Evolutionary conservation across 2,329 filamentous ascomycete genomes (phyloP).

Genomic region (Pseudogymnoascus sp.): DNA sequence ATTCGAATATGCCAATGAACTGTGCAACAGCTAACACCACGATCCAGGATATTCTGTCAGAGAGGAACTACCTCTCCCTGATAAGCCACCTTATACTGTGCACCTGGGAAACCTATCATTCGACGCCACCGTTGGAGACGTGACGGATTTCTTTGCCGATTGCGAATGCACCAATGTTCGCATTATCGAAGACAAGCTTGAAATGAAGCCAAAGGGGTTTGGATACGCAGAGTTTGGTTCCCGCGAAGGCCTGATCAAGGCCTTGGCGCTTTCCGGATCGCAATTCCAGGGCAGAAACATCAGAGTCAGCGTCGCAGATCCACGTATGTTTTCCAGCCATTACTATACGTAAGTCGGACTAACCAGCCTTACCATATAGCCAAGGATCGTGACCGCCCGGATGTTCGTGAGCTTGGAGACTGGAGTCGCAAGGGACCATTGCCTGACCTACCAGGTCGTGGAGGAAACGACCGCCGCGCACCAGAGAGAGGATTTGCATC

Average conservation of each 20-base stretch:
- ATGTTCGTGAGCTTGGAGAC: constrained; percentile 74
- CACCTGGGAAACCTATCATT: constrained; percentile 96
- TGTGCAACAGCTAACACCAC: constrained; percentile 15
- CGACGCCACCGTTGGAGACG: constrained; percentile 76
- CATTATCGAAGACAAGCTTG: constrained; percentile 93
- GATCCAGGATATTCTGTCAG: constrained; percentile 52
- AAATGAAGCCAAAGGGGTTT: constrained; percentile 92
- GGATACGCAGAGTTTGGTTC: constrained; percentile 92
- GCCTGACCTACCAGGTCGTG: constrained; percentile 58
- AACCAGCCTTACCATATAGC: constrained; percentile 43
- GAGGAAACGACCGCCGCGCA: constrained; percentile 39
- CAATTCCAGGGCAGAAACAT: constrained; percentile 84
- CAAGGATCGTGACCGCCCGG: constrained; percentile 67
- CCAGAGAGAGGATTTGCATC: constrained; percentile 46
- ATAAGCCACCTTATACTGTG: constrained; percentile 88
- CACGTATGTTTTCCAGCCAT: constrained; percentile 59
- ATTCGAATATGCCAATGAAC: constrained; percentile 5
- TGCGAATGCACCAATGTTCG: constrained; percentile 87
- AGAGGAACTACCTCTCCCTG: constrained; percentile 77
- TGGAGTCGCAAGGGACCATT: constrained; percentile 93
- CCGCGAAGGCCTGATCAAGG: constrained; percentile 84
- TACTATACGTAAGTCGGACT: constrained; percentile 26
- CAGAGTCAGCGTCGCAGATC: constrained; percentile 91
- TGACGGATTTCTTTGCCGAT: constrained; percentile 76
- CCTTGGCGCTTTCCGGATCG: constrained; percentile 72